phyloP scores from a whole-genome alignment of 148 eudicot genomes.

The Nepenthes mirabilis region DNA sequence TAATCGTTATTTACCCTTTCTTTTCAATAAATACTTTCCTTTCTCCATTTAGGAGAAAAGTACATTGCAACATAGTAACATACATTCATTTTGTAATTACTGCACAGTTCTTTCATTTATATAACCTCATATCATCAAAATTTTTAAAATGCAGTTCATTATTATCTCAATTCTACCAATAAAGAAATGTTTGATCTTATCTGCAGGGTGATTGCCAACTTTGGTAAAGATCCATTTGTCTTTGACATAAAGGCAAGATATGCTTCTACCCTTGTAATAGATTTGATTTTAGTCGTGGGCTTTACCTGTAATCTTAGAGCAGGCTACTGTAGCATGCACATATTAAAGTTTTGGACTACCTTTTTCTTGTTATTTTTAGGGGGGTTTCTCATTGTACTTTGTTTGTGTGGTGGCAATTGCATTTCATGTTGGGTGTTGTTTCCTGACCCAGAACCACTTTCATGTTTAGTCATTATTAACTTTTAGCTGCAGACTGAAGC shows the following conservation, averaged over 20 bases:
- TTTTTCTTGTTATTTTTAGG: too few relatives aligned
- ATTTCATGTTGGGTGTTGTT: background rate
- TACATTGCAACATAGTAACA: too few relatives aligned
- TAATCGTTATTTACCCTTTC: background rate
- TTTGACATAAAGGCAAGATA: slow-evolving; percentile 69
- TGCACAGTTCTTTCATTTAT: too few relatives aligned
- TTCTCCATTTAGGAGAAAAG: too few relatives aligned
- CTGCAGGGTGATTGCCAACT: slow-evolving; percentile 83
- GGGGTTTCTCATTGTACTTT: background rate
- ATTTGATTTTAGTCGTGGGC: background rate
- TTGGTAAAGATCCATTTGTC: slow-evolving; percentile 72
- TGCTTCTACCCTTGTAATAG: background rate
- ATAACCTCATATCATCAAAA: background rate
- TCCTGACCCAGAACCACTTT: background rate
- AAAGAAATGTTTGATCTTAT: background rate
- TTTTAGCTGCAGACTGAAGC: too few relatives aligned
- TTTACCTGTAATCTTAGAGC: background rate
- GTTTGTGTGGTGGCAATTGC: background rate
- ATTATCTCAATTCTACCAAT: too few relatives aligned
- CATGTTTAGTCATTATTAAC: too few relatives aligned
- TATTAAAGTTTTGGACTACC: too few relatives aligned
- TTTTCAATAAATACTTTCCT: too few relatives aligned
- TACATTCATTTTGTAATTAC: too few relatives aligned
- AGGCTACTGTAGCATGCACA: background rate
- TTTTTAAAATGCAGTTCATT: background rate